Evolutionary conservation across 768 basidiomycete species (phyloP), one percentile per base, ranked within the genome.

Genomic region (Collybiopsis luxurians): DNA sequence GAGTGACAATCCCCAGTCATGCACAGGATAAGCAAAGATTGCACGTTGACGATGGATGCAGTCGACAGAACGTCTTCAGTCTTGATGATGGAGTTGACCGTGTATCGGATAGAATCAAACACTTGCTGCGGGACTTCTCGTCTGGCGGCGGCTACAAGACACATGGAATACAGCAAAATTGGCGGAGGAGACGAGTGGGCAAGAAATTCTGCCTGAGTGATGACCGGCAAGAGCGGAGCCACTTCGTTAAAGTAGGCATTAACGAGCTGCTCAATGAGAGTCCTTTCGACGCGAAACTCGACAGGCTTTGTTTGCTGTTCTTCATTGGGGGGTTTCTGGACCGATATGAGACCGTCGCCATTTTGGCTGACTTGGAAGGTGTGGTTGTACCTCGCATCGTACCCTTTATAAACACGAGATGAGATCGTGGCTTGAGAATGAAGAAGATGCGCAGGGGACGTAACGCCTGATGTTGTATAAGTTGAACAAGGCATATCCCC

Each of bases 241-340:
- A 95, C 79, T n/a, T 95, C 87, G 21, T 80, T 78, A 73, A 97
- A 99, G 74, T 95, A 97, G 21, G 87, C 84, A 70, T 98, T 98
- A 65, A 97, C 78, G 44, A 98, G 84, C 53, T 82, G 79, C 67
- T 94, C 87, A 54, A 95, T 76, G 63, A 88, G 77, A 44, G 90
- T 87, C 23, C 84, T 84, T 66, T 92, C 91, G 58, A 95, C 80
- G 36, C 83, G 85, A 61, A 86, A 71, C 67, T 91, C 89, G 48
- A 86, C 69, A 13, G 86, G 84, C 63, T 84, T 90, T 9, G 75
- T 69, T 46, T 82, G 79, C 46, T 79, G 75, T 58, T 90, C 88
- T 39, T 83, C 81, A 45, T 66, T 65, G 39, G 78, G 65, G 19
- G 86, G 85, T 66, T 86, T 85, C 65, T 86, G 81, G 28, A 95